Base-by-base conservation (phyloP, 2,329 filamentous ascomycete genomes). In the Colletotrichum salicis region DNA sequence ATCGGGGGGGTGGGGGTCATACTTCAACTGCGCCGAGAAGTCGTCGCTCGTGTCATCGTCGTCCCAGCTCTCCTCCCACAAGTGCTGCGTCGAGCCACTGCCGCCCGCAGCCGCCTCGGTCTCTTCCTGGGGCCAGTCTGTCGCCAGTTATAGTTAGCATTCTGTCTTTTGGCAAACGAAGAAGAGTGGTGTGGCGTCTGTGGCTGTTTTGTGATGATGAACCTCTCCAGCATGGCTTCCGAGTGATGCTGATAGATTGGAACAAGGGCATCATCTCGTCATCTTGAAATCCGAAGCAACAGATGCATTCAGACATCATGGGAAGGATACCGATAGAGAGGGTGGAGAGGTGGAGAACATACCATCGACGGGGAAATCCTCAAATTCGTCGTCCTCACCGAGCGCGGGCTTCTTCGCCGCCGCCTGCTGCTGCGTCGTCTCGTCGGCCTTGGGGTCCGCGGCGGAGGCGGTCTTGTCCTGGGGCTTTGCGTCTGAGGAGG, bases 51-150 rank as follows among this genome's bases (percentile, higher is more conserved):
- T 96, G 84, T 98, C 96, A 81, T 98, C 96, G 79, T 99, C 96
- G 80, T 99, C 96, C 96, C 96, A 99, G 87, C 95, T 98, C 88
- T 99, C 96, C 84, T 99, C 96, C 96, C 96, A 99, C 66, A 99
- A 87, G 85, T 98, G 95, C 81, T 89, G 85, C 75, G 86, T 87
- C 72, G 91, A 90, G 79, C 91, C 92, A 77, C 86, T 90, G 73
- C 87, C 90, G 78, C 89, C 87, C 69, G 93, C 93, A 67, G 92
- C 92, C 13, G 66, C 70, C 80, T 98, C 94, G 73, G 94, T 94
- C 80, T 97, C 95, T 80, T 97, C 94, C 82, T 95, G 92, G 64
- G 92, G 88, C 96, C 96, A 99, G 84, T 98, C 96, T 97, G 29
- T 35, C 13, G 37, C 19, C 3, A n/a, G 24, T 4, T 6, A 22